Evolutionary conservation across 306 rosid species (phyloP).

Genomic region (Benincasa hispida): DNA sequence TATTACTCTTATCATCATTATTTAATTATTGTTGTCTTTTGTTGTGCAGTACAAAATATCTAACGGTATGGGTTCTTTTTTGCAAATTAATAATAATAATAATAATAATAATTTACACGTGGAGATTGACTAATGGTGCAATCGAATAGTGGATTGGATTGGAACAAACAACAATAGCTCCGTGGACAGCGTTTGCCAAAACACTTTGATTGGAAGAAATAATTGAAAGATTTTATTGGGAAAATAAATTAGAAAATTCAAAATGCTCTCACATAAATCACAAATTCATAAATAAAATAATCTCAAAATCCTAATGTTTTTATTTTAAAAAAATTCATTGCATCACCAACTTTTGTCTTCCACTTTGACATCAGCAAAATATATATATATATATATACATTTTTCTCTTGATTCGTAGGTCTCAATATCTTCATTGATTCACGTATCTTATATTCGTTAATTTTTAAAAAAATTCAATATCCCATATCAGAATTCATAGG

Average conservation of each 20-base stretch:
- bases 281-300: not conserved
- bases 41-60: not conserved
- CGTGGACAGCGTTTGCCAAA: not conserved
- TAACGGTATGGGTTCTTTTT: not conserved
- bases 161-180: not conserved
- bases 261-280: not conserved
- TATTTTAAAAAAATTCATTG: not conserved
- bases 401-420: not conserved
- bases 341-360: constrained; percentile 1
- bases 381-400: too few relatives aligned
- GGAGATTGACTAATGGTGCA: not conserved
- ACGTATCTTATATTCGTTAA: not conserved
- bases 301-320: not conserved
- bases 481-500: not conserved
- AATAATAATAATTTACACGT: not conserved
- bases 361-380: not conserved
- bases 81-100: not conserved
- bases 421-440: not conserved
- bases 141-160: not conserved
- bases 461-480: not conserved
- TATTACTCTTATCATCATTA: not conserved
- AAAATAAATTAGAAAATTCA: not conserved
- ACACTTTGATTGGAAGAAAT: not conserved
- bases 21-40: not conserved
- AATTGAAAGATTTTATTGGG: not conserved